Percentiles rank a stretch among this genome's conserved stretches.
phyloP scores from a whole-genome alignment of 805 yeast species.

The Nakazawaea populi region DNA sequence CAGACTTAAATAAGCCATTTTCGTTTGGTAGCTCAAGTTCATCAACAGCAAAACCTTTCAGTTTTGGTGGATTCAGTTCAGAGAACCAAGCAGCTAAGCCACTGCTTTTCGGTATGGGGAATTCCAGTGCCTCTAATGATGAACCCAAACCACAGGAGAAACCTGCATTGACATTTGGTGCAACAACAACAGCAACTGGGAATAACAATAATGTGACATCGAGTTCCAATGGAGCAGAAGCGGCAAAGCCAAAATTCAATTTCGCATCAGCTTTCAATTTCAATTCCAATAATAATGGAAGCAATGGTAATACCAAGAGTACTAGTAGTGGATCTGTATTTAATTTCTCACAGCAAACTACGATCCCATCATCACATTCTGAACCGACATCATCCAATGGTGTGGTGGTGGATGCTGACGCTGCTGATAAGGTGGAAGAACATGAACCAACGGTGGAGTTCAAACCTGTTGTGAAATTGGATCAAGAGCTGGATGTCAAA shows the following conservation, averaged over 20 bases:
- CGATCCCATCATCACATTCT: not conserved
- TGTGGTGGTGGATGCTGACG: conserved; percentile 15
- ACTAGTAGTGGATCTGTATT: conserved; percentile 8
- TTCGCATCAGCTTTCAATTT: conserved; percentile 14
- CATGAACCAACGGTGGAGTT: conserved; percentile 46
- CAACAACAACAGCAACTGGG: too few species aligned
- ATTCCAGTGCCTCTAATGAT: not conserved
- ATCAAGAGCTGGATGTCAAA: conserved; percentile 46
- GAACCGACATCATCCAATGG: not conserved
- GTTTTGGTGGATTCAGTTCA: not conserved
- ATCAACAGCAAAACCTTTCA: conserved; percentile 11
- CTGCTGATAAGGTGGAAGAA: conserved; percentile 31
- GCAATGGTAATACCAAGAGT: conserved; percentile 9
- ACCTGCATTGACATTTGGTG: too few species aligned
- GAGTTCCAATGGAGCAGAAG: too few species aligned
- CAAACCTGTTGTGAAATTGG: conserved; percentile 34
- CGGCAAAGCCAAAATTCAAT: not conserved
- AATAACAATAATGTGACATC: too few species aligned
- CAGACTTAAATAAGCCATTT: conserved; percentile 5
- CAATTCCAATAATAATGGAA: not conserved
- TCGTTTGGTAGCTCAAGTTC: conserved; percentile 8
- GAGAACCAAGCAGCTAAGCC: not conserved
- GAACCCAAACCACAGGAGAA: too few species aligned
- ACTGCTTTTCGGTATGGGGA: not conserved
- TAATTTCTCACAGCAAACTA: conserved; percentile 9